Evolutionary conservation across 2,329 filamentous ascomycete species (phyloP), one percentile per base, ranked within the genome.

Genomic region (Pestalotiopsis sp.): DNA sequence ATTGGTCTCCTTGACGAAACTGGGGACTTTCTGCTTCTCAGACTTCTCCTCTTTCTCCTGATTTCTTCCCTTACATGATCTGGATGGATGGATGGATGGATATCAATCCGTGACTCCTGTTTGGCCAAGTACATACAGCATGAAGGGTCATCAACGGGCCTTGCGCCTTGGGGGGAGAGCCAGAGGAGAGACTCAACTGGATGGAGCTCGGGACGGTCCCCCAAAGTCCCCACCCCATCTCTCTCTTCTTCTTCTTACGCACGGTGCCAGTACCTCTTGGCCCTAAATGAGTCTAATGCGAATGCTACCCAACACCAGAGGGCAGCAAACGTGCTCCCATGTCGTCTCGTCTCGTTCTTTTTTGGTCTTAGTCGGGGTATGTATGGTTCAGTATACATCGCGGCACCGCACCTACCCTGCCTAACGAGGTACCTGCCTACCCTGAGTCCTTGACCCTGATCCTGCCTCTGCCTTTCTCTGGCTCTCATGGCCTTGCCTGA

Each of bases 281-380:
- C 23, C 62, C 27, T 14, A 60, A 36, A 20, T 23, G 27, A 62
- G n/a, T 62, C 27, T 20, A 64, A 52, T 64, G 39, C 62, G n/a
- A 63, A 41, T 38, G 27, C 36, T 64, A 49, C 62, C 62, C 41
- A 64, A 64, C 20, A 38, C 60, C 41, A 36, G 31, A 36, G 31
- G 31, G 31, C 31, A 62, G 59, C 59, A 62, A 62, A 62, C 31
- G n/a, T 36, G 59, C 31, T 39, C 11, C 23, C 12, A 25, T 59
- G 25, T 59, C 7, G n/a, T 25, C 31, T 36, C 45, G 45, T 52
- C 45, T 52, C 45, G 45, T 52, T 20, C 20, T 20, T 17, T 52
- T 52, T 52, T 52, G 9, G 45, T 52, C 45, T 23, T 52, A 52
- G 45, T 52, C 20, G 45, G 45, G 45, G 45, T 52, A 49, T 14